These are phyloP conservation scores for Tolypocladium cylindrosporum DNA, from an alignment of 2,329 filamentous ascomycete species.

Conservation along the genomic window DNA sequence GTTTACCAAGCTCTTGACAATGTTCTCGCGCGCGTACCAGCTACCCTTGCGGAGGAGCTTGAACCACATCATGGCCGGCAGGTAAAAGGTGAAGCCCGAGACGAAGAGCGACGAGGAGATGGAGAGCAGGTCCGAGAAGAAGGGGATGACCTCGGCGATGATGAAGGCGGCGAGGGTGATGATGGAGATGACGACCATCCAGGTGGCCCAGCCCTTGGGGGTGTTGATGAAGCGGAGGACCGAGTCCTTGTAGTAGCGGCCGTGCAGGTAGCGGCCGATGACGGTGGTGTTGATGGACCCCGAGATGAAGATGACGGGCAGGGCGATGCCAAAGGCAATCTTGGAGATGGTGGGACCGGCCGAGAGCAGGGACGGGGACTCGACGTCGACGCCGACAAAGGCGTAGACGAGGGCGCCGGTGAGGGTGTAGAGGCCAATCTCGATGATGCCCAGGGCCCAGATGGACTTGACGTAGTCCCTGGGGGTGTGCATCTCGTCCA, in stretches of 20 bases:
- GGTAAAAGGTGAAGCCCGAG: conserved; percentile 25
- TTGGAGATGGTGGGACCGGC: conserved; percentile 50
- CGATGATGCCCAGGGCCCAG: conserved; percentile 48
- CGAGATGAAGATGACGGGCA: conserved; percentile 65
- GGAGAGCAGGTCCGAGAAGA: conserved; percentile 56
- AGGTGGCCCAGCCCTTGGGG: conserved; percentile 36
- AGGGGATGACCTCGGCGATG: conserved; percentile 62
- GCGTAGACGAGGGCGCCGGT: conserved; percentile 60
- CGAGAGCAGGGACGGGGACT: conserved; percentile 58
- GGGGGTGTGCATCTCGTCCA: conserved; percentile 43
- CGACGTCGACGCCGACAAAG: conserved; percentile 53
- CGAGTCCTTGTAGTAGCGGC: conserved; percentile 31
- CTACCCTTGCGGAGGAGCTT: conserved; percentile 21
- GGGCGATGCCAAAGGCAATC: conserved; percentile 58
- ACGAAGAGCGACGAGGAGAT: conserved; percentile 39
- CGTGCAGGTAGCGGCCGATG: conserved; percentile 34
- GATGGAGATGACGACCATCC: conserved; percentile 45
- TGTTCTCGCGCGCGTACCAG: conserved; percentile 14
- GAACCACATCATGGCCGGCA: conserved; percentile 30
- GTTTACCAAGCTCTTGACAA: conserved; percentile 11
- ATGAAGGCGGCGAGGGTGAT: conserved; percentile 58
- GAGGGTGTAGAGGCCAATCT: conserved; percentile 56
- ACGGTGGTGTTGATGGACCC: conserved; percentile 57
- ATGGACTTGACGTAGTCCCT: conserved; percentile 43
- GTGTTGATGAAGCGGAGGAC: conserved; percentile 38